Base-by-base conservation (phyloP, 2,329 filamentous ascomycete genomes). In the Botryotinia narcissicola region DNA sequence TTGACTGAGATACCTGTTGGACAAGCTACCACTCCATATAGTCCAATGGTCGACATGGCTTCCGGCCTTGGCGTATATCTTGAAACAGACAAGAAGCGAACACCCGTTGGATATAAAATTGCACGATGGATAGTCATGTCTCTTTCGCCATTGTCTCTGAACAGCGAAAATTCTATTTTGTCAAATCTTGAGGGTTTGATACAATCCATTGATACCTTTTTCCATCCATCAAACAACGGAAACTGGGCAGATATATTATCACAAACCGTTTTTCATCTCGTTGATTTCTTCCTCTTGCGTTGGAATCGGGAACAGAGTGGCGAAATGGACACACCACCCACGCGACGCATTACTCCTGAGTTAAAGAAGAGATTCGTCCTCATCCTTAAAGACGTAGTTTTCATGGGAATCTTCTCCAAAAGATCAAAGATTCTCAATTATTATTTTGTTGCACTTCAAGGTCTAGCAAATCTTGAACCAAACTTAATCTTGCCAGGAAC, bases 321-420 rank as follows among this genome's bases (percentile, higher is more conserved):
- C 42, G 97, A 99, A 84, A 91, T 97, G 83, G 92, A 97, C 62
- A 89, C 95, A 1, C 95, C 95, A 0, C 84, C 87, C 57, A 93
- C 95, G 69, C 90, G 96, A 71, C 91, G 86, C 78, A 90, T 99
- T 77, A 96, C 90, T 75, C 88, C 90, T 46, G 90, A 89, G n/a
- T 82, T 99, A 77, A 97, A 95, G 85, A 90, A 87, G 80, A 91
- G 96, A 63, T 98, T 99, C 80, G 96, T 99, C 44, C 84, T 95
- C 54, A 93, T 94, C 75, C 85, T 99, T 76, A 91, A 92, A 76
- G 96, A 99, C 77, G 95, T 98, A 66, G 94, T 94, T 7, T 99
- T 98, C 82, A 98, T 99, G 95, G 96, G 96, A 42, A 92, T 99
- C 68, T 99, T 98, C 82, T 93, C 95, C 71, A 99, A 99, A 86